Evolutionary conservation across 139 green algal genomes (phyloP).

Genomic region (Asterochloris erici): DNA sequence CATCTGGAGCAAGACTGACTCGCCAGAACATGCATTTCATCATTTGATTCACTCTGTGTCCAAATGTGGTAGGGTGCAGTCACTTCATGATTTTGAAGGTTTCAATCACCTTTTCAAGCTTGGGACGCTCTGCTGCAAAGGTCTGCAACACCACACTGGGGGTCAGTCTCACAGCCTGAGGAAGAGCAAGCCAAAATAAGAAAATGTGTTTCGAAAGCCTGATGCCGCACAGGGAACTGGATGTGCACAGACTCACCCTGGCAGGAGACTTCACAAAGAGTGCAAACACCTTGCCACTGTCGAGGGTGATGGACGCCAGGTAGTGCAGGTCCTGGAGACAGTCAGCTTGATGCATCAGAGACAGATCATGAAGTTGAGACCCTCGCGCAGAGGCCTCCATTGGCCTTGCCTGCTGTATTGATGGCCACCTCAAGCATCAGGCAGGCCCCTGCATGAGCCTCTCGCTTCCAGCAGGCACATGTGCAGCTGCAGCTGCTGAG

Average conservation of each 20-base stretch:
- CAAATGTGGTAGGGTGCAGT: no score
- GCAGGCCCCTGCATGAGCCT: no score
- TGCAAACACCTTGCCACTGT: constrained; percentile 70
- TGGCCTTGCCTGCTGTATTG: neutral
- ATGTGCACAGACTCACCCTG: constrained; percentile 13
- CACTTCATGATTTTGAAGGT: constrained; percentile 62
- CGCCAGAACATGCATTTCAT: no score
- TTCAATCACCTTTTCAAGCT: constrained; percentile 55
- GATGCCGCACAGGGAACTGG: neutral
- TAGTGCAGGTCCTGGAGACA: constrained; percentile 53
- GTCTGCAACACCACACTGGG: constrained; percentile 23
- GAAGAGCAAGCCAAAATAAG: neutral
- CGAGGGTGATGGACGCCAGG: constrained; percentile 64
- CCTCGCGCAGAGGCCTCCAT: neutral
- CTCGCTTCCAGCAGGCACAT: no score
- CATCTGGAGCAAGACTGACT: neutral
- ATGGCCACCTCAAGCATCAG: no score
- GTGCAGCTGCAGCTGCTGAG: neutral
- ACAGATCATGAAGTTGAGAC: neutral
- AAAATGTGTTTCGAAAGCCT: no score
- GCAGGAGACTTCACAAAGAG: constrained; percentile 54
- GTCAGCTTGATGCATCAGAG: neutral
- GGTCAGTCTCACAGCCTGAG: neutral
- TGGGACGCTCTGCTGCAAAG: constrained; percentile 40
- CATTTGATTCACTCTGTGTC: no score